A percentile compares a stretch with the other conserved stretches of the same genome.
Conservation (phyloP, 2,329 filamentous ascomycete genomes). For the Thermoascus crustaceus region DNA sequence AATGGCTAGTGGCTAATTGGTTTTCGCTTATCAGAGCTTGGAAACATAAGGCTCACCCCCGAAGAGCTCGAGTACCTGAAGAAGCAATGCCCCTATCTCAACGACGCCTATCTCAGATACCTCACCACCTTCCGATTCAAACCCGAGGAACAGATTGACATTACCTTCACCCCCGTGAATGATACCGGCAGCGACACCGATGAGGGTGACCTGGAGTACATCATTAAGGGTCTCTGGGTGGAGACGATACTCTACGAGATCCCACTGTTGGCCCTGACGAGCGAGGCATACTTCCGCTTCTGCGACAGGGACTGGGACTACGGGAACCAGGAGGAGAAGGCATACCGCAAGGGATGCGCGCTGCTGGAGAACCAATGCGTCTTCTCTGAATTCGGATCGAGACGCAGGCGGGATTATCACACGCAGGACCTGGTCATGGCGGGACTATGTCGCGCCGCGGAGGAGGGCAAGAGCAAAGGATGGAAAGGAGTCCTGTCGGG, state of each 20-base stretch:
- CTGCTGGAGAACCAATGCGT: slow-evolving; percentile 76
- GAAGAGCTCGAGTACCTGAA: slow-evolving; percentile 76
- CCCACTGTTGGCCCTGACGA: slow-evolving; percentile 80
- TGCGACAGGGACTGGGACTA: slow-evolving; percentile 91
- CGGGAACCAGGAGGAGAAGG: slow-evolving; percentile 74
- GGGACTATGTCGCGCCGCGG: slow-evolving; percentile 70
- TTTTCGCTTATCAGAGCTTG: slow-evolving; percentile 64
- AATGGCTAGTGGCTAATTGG: slow-evolving; percentile 16
- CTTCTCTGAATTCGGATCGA: slow-evolving; percentile 89
- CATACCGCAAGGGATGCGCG: slow-evolving; percentile 68
- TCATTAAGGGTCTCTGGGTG: slow-evolving; percentile 75
- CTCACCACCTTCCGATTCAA: slow-evolving; percentile 73
- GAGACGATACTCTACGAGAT: slow-evolving; percentile 98
- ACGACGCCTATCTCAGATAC: slow-evolving; percentile 67
- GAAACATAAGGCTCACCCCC: slow-evolving; percentile 66
- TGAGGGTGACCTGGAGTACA: slow-evolving; percentile 66
- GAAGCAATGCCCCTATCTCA: slow-evolving; percentile 72
- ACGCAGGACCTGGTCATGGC: slow-evolving; percentile 88
- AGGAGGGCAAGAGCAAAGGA: slow-evolving; percentile 57
- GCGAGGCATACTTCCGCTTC: slow-evolving; percentile 96
- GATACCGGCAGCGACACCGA: slow-evolving; percentile 57
- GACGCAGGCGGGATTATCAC: slow-evolving; percentile 83
- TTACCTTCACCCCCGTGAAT: slow-evolving; percentile 51
- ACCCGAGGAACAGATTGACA: slow-evolving; percentile 69
- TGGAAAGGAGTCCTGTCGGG: slow-evolving; percentile 69